Conservation (phyloP, 371 early-diverging fungal species). For the Conidiobolus coronatus region DNA sequence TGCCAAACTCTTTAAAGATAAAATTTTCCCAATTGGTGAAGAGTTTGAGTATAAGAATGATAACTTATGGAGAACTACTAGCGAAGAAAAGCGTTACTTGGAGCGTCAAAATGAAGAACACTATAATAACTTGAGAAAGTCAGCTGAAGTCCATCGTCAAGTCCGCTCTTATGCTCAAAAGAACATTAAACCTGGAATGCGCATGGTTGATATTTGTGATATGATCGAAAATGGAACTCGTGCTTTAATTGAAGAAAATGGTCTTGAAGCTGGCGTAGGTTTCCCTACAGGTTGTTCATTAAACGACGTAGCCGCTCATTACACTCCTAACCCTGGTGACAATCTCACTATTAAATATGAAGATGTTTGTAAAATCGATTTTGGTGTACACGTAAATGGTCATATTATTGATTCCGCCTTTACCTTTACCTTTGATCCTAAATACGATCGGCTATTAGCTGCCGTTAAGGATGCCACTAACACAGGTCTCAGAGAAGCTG, state of each 20-base stretch:
- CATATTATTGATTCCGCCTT: conserved; percentile 98
- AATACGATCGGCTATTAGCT: conserved; percentile 66
- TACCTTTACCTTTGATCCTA: conserved; percentile 87
- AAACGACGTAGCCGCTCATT: conserved; percentile 98
- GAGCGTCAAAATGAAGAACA: conserved; percentile 34
- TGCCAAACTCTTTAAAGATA: conserved; percentile 40
- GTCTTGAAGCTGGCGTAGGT: conserved; percentile 78
- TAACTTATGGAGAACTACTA: conserved; percentile 52
- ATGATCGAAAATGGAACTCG: conserved; percentile 91
- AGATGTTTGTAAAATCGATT: conserved; percentile 98
- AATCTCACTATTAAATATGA: conserved; percentile 68
- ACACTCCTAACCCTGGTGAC: conserved; percentile 95
- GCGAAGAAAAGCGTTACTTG: conserved; percentile 50
- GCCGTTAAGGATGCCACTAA: conserved; percentile 96
- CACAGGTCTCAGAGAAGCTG: conserved; percentile 85
- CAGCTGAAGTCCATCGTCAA: conserved; percentile 84
- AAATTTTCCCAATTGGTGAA: conserved; percentile 48
- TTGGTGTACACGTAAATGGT: conserved; percentile 94
- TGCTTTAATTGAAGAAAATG: conserved; percentile 71
- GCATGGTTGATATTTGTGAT: conserved; percentile 83
- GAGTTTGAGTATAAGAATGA: conserved; percentile 49
- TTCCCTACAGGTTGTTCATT: conserved; percentile 98
- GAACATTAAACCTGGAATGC: conserved; percentile 88
- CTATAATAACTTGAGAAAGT: conserved; percentile 63
- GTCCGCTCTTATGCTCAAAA: conserved; percentile 68